These are phyloP conservation scores for Chrysoporthe puriensis DNA, from an alignment of 2,329 filamentous ascomycete genomes.

Conservation along the genomic window DNA sequence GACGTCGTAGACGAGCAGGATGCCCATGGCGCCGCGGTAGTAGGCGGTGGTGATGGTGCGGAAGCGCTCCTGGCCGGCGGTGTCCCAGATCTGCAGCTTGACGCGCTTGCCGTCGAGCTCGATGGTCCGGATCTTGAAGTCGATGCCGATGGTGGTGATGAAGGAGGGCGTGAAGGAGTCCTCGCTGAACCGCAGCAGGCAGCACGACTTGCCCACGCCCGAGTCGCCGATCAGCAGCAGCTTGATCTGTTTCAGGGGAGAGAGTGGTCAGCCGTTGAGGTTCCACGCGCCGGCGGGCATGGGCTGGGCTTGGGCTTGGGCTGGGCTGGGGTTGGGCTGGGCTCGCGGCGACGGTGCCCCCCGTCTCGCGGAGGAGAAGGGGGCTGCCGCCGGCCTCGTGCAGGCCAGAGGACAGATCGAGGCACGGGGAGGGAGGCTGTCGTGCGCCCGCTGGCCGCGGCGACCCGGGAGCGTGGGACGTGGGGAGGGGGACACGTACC, in stretches of 20 bases:
- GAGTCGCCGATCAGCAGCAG: slow-evolving; percentile 95
- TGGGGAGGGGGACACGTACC: slow-evolving; percentile 60
- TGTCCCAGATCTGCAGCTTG: slow-evolving; percentile 99
- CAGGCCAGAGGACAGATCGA: no score
- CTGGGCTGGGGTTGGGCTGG: no score
- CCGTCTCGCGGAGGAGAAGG: no score
- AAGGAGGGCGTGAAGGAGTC: slow-evolving; percentile 97
- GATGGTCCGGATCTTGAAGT: slow-evolving; percentile 99
- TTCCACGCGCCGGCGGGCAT: no score
- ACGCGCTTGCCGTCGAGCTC: slow-evolving; percentile 98
- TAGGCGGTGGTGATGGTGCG: slow-evolving; percentile 98
- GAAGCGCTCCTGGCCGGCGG: slow-evolving; percentile 96
- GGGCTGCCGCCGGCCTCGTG: no score
- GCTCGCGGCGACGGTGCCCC: no score
- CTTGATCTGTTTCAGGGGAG: slow-evolving; percentile 73
- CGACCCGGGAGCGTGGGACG: neutral
- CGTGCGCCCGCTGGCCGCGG: no score
- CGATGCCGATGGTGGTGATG: slow-evolving; percentile 99
- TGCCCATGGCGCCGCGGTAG: slow-evolving; percentile 98
- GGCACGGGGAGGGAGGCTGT: no score
- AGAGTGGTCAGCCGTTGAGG: neutral
- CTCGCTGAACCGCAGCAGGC: slow-evolving; percentile 93
- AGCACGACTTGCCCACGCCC: slow-evolving; percentile 96
- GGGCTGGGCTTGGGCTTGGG: no score
- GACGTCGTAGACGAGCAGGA: slow-evolving; percentile 96